A percentile compares a stretch with the other conserved stretches of the same genome.
Conservation (phyloP, 352 stramenopile species). For the Phytophthora sp. region DNA sequence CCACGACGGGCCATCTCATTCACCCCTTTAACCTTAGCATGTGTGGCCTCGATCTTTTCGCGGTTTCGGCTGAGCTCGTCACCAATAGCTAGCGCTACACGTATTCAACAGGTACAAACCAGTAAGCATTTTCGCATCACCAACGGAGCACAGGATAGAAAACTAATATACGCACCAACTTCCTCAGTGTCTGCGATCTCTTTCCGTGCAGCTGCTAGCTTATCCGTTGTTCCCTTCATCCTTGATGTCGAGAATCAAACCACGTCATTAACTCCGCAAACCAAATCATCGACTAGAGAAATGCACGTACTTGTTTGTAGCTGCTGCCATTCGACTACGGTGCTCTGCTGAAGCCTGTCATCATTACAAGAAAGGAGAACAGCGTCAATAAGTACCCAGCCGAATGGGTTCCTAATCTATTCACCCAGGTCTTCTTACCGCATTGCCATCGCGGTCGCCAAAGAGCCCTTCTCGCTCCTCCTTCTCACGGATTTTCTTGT, state of each 20-base stretch:
- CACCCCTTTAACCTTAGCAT: conserved; percentile 84
- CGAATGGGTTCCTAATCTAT: neutral
- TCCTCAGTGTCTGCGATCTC: conserved; percentile 88
- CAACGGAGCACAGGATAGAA: neutral
- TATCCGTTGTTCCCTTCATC: conserved; percentile 87
- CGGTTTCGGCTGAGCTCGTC: conserved; percentile 85
- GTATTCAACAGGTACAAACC: neutral
- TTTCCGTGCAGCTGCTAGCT: conserved; percentile 76
- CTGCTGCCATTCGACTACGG: conserved; percentile 76
- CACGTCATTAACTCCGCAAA: neutral
- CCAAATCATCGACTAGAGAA: neutral
- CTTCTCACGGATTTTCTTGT: conserved; percentile 84
- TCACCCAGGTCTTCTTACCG: conserved; percentile 41
- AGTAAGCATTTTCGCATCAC: neutral
- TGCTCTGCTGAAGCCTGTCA: conserved; percentile 73
- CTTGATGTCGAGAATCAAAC: conserved; percentile 24
- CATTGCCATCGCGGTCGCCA: conserved; percentile 73
- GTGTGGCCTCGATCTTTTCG: conserved; percentile 85
- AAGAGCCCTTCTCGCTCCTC: conserved; percentile 87
- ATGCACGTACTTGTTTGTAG: conserved; percentile 75
- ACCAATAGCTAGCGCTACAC: conserved; percentile 73
- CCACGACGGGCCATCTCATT: conserved; percentile 86
- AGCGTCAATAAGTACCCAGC: neutral
- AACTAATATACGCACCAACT: conserved; percentile 58
- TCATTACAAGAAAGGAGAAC: neutral